Conservation (phyloP, 2,329 filamentous ascomycete species). For the Tolypocladium tundrense region DNA sequence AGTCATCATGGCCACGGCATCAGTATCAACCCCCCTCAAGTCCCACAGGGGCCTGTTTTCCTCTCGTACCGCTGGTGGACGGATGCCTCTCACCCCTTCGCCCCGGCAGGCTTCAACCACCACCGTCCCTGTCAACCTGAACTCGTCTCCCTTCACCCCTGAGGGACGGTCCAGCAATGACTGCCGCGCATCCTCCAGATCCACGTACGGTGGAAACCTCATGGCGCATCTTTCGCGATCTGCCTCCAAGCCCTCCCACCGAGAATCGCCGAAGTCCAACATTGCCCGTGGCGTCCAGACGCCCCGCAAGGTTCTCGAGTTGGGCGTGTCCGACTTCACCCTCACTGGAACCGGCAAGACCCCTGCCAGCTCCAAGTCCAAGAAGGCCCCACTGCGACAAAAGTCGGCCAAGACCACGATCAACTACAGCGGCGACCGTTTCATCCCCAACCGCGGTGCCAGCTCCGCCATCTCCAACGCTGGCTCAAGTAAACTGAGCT, state of each 20-base stretch:
- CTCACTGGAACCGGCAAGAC: constrained; percentile 77
- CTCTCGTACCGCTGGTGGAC: constrained; percentile 83
- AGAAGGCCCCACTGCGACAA: constrained; percentile 41
- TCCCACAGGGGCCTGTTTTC: constrained; percentile 90
- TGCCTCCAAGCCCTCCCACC: constrained; percentile 54
- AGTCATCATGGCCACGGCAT: constrained; percentile 65
- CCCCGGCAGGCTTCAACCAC: constrained; percentile 57
- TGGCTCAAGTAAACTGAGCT: constrained; percentile 74
- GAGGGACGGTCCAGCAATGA: constrained; percentile 46
- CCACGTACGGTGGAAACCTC: constrained; percentile 71
- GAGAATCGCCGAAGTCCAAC: constrained; percentile 93
- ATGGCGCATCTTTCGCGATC: constrained; percentile 69
- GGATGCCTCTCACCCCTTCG: constrained; percentile 89
- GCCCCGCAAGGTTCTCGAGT: constrained; percentile 73
- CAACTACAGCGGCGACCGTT: constrained; percentile 76
- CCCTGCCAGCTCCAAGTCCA: constrained; percentile 45
- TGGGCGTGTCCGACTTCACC: constrained; percentile 86
- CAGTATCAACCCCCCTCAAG: constrained; percentile 86
- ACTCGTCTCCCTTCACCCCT: constrained; percentile 71
- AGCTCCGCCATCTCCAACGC: constrained; percentile 80
- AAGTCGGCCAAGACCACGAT: constrained; percentile 68
- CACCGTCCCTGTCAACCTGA: constrained; percentile 38
- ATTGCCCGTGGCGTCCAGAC: constrained; percentile 68
- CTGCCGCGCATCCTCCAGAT: constrained; percentile 48
- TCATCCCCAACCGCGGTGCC: constrained; percentile 87